phyloP scores from a whole-genome alignment of 148 eudicot species.

The Cornus suecica region DNA sequence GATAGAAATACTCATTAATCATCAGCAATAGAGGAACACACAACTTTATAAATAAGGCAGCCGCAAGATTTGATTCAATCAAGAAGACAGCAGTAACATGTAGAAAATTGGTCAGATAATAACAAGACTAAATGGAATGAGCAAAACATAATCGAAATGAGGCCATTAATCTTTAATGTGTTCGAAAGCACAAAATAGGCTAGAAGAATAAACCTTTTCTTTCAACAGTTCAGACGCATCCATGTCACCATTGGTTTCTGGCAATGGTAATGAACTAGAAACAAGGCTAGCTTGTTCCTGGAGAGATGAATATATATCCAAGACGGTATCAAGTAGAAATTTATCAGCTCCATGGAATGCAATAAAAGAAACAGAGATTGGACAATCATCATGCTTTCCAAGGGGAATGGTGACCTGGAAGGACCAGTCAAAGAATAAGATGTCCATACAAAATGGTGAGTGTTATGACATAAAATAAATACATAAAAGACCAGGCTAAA shows the following conservation, averaged over 20 bases:
- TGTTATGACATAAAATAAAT: neutral
- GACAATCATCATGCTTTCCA: constrained; percentile 61
- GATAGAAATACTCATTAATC: neutral
- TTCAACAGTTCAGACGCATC: constrained; percentile 81
- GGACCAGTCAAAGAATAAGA: neutral
- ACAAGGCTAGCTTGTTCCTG: constrained; percentile 53
- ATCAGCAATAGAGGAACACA: neutral
- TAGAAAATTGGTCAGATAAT: neutral
- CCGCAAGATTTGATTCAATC: neutral
- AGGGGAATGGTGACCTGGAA: constrained; percentile 71
- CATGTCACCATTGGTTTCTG: constrained; percentile 53
- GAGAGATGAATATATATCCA: constrained; percentile 70
- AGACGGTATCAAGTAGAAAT: constrained; percentile 79
- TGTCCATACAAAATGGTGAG: neutral
- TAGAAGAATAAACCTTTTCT: constrained; percentile 57
- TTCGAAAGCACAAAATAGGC: constrained; percentile 7
- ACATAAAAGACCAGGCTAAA: neutral
- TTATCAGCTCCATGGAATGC: constrained; percentile 82
- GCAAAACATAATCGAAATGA: neutral
- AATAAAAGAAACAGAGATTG: constrained; percentile 66
- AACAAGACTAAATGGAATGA: neutral
- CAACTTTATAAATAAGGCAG: neutral
- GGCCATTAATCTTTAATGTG: neutral
- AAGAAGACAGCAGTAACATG: neutral
- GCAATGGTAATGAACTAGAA: constrained; percentile 38